Percentiles rank a stretch among this genome's conserved stretches.
Conservation (phyloP, 163 green algal species). For the Coccomyxa subellipsoidea region DNA sequence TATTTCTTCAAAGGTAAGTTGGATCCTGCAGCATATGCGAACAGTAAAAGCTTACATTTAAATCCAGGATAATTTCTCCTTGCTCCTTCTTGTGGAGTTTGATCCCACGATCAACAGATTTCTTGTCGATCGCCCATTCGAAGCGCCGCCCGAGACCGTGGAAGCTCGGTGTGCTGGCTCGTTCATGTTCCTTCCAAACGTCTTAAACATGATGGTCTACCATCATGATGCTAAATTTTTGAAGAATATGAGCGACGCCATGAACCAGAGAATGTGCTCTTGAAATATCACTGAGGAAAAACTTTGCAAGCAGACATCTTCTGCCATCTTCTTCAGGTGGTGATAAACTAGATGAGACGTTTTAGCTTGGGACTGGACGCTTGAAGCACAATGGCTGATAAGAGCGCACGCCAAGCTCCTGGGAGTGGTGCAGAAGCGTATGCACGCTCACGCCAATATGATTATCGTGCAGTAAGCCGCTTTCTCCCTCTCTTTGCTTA, state of each 20-base stretch:
- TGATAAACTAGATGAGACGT: neutral
- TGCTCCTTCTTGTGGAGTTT: no score
- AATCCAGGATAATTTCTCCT: no score
- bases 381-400: neutral
- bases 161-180: neutral
- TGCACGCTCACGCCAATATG: constrained; percentile 82
- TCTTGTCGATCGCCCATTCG: no score
- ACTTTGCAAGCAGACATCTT: neutral
- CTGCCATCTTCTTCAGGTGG: neutral
- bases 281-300: neutral
- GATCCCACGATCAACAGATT: no score
- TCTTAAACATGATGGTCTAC: no score
- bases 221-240: no score
- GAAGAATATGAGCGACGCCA: no score
- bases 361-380: neutral
- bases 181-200: neutral
- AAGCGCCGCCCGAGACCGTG: neutral
- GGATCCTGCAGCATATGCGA: no score
- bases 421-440: constrained; percentile 17
- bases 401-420: neutral
- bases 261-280: no score
- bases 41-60: no score
- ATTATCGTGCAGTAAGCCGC: constrained; percentile 78
- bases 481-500: no score
- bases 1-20: no score